Conservation (phyloP, 2,329 filamentous ascomycete species). For the Cytospora schulzeri region DNA sequence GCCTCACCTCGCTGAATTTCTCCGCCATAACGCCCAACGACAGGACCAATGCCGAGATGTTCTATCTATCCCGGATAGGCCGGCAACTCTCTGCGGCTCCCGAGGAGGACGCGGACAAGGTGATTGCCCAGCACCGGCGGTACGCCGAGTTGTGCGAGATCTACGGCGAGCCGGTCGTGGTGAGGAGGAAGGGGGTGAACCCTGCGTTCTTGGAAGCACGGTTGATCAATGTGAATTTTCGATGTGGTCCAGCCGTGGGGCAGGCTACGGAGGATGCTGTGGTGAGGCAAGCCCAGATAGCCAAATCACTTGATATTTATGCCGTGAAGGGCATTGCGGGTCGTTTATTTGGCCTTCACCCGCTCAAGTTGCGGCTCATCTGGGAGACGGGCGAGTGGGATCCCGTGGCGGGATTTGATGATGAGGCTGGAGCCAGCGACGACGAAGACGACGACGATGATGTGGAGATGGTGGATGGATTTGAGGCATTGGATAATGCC, state of each 20-base stretch:
- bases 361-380: conserved; percentile 67
- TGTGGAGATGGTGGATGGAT: conserved; percentile 38
- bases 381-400: conserved; percentile 95
- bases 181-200: conserved; percentile 61
- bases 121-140: conserved; percentile 68
- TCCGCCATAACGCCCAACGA: conserved; percentile 71
- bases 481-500: conserved; percentile 36
- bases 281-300: conserved; percentile 56
- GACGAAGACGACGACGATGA: conserved; percentile 49
- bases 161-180: conserved; percentile 72
- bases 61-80: conserved; percentile 84
- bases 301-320: conserved; percentile 79
- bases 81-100: conserved; percentile 68
- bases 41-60: conserved; percentile 85
- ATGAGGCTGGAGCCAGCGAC: conserved; percentile 56
- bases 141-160: conserved; percentile 73
- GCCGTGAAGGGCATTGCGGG: conserved; percentile 77
- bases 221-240: conserved; percentile 61
- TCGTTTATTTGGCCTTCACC: conserved; percentile 65
- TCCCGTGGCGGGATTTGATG: conserved; percentile 66
- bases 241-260: background rate
- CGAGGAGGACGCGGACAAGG: conserved; percentile 51
- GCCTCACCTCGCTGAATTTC: conserved; percentile 72
- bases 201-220: conserved; percentile 82
- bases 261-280: conserved; percentile 13